Percentiles rank a stretch among this genome's conserved stretches.
Evolutionary conservation across 176 grass and related monocot species (phyloP).

Genomic region (Bonia amplexicaulis): DNA sequence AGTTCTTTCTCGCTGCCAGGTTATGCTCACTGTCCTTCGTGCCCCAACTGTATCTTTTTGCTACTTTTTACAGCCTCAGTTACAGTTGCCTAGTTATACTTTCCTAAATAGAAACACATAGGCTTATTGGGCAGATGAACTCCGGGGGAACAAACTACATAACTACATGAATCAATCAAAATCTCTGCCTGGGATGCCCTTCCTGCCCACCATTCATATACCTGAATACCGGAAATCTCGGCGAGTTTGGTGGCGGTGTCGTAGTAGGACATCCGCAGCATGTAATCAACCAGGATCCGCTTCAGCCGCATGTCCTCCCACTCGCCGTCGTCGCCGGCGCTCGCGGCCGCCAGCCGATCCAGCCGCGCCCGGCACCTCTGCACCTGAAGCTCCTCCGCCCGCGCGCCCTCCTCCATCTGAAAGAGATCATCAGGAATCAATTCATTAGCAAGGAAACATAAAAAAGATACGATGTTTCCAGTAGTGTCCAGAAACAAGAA

Average conservation of each 20-base stretch:
- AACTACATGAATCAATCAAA: background rate
- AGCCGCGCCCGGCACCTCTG: conserved; percentile 86
- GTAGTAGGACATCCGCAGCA: conserved; percentile 96
- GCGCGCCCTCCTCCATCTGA: conserved; percentile 64
- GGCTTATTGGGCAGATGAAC: background rate
- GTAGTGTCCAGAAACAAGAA: background rate
- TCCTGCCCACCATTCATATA: conserved; percentile 9
- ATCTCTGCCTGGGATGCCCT: background rate
- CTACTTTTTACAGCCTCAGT: background rate
- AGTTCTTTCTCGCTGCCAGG: background rate
- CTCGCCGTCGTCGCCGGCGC: conserved; percentile 37
- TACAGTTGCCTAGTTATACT: background rate
- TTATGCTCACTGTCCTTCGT: background rate
- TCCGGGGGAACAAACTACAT: background rate
- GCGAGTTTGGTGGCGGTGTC: conserved; percentile 61
- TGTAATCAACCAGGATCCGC: conserved; percentile 91
- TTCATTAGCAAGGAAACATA: conserved; percentile 7
- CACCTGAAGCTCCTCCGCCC: conserved; percentile 58
- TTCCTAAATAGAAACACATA: background rate
- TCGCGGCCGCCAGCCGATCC: conserved; percentile 53
- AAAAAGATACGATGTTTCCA: background rate
- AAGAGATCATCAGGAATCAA: conserved; percentile 5
- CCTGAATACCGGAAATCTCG: conserved; percentile 64
- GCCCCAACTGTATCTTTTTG: background rate
- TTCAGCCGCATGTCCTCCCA: conserved; percentile 74